Conservation (phyloP, 2,329 filamentous ascomycete genomes). For the Emergomyces orientalis region DNA sequence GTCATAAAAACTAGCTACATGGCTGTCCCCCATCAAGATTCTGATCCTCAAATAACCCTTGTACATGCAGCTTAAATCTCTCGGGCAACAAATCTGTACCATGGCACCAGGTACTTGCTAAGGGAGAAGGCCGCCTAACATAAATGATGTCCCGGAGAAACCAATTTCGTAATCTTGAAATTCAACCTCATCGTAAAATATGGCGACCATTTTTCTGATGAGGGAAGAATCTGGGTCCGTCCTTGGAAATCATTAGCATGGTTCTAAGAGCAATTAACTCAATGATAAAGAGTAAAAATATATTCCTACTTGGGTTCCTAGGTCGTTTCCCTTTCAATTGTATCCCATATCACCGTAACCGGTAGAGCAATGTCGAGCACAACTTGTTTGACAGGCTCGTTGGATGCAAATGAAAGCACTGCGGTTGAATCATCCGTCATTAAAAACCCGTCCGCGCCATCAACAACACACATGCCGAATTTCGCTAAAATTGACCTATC, state of each 20-base stretch:
- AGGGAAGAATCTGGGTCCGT: not conserved
- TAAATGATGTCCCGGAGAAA: not conserved
- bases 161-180: not conserved
- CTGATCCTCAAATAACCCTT: not conserved
- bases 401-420: conserved; percentile 29
- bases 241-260: not conserved
- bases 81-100: not conserved
- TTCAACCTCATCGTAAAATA: not conserved
- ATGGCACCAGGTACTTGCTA: not conserved
- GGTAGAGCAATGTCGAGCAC: conserved; percentile 33
- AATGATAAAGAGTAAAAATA: not conserved
- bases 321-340: conserved; percentile 2
- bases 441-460: conserved; percentile 29
- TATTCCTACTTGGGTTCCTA: not conserved
- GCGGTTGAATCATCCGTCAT: conserved; percentile 31
- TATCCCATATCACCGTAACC: conserved; percentile 24
- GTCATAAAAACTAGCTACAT: not conserved
- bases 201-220: not conserved
- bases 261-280: not conserved
- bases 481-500: conserved; percentile 17
- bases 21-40: not conserved
- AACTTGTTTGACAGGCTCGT: conserved; percentile 31
- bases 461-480: conserved; percentile 19
- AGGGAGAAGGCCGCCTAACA: not conserved
- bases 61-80: not conserved